Base-by-base conservation (phyloP, 1,284 basidiomycete genomes). In the Gymnopus androsaceus region DNA sequence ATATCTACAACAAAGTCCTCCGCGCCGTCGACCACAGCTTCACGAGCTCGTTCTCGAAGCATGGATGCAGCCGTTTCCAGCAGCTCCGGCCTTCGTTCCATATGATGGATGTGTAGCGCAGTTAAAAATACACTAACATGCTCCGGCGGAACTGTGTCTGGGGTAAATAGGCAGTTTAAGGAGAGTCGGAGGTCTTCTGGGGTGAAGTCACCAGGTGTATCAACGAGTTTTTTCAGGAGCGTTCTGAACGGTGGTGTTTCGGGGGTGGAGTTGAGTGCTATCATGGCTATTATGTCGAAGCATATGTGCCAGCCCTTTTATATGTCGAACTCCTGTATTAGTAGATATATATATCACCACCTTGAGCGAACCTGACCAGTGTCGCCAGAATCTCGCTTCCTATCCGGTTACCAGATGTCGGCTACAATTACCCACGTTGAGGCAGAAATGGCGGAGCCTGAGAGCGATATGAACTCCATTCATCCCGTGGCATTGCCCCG, bases 81-180 rank as follows among this genome's bases (percentile, higher is more conserved):
- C 27, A 84, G 84, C 36, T 90, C 88, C 15, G 90, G 82, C n/a
- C 84, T 75, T 28, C 82, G 71, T 60, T 95, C 93, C 27, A 93
- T 74, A 28, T 84, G 83, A 49, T 88, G 83, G 55, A 93, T 76
- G 61, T 93, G 91, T 51, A 92, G 73, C 4, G 92, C 92, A 0
- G 90, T 88, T 42, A 95, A 75, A 70, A 95, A 94, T 0, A 92
- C 86, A 21, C 92, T 92, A 48, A 92, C 83, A 67, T 95, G 90
- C 0, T 83, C 79, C 2, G 87, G 85, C 8, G 80, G 79, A 3
- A 85, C 76, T 40, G 75, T 72, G 54, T 84, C 79, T 2, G 86
- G 83, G 0, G 81, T 85, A 67, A 92, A 87, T 49, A 95, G 74
- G 70, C 91, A 89, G 59, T 87, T 75, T 55, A 95, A 83, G 6